A percentile compares a stretch with the other conserved stretches of the same genome.
Conservation (phyloP, 2,329 filamentous ascomycete genomes). For the Lachnellula cervina region DNA sequence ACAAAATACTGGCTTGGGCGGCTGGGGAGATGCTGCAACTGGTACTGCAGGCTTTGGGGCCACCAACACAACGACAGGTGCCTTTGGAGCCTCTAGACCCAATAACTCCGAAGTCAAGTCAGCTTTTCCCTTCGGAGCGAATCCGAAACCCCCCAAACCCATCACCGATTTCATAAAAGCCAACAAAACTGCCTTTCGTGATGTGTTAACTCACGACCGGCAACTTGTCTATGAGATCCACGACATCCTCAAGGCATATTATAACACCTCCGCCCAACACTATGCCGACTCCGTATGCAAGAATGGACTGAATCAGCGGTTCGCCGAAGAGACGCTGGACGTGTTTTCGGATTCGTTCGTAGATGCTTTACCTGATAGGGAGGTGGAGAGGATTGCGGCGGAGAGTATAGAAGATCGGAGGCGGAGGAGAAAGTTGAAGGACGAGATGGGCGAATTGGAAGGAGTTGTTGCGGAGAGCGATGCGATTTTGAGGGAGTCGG, state of each 20-base stretch:
- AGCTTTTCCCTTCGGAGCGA: background rate
- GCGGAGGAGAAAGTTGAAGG: background rate
- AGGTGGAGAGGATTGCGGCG: background rate
- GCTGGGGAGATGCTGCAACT: background rate
- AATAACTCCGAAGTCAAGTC: background rate
- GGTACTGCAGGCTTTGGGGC: background rate
- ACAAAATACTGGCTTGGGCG: background rate
- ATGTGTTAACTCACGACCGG: background rate
- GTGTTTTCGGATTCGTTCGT: constrained; percentile 1
- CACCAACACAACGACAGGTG: background rate
- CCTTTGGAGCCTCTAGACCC: background rate
- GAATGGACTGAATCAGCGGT: background rate
- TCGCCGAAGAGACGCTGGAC: background rate
- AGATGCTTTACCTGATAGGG: background rate
- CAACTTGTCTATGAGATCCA: constrained; percentile 6
- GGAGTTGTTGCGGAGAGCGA: background rate
- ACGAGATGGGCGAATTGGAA: background rate
- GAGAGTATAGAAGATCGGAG: background rate
- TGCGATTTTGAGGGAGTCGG: background rate
- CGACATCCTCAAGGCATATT: constrained; percentile 16
- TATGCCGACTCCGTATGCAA: background rate
- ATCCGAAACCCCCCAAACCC: background rate
- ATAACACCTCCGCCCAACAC: background rate
- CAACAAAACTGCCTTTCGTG: background rate
- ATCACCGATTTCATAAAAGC: background rate